Conservation (phyloP, 768 basidiomycete species). For the Lactarius trivialis region DNA sequence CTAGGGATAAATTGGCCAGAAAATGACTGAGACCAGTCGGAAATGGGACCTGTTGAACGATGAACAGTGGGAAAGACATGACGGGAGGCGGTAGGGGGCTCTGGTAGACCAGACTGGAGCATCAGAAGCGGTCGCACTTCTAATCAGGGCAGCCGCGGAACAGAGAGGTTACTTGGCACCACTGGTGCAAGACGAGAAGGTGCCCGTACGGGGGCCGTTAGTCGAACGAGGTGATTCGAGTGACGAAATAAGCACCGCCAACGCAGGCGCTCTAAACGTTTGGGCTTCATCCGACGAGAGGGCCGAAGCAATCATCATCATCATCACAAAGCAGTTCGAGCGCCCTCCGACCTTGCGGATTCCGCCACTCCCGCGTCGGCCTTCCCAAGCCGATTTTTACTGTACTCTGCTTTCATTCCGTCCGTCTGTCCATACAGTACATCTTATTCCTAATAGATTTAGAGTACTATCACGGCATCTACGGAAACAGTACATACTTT, state of each 20-base stretch:
- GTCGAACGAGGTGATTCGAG: background rate
- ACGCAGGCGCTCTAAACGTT: background rate
- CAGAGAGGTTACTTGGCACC: background rate
- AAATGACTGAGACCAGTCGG: constrained; percentile 11
- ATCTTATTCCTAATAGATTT: background rate
- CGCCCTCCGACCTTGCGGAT: background rate
- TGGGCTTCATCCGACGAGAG: constrained; percentile 7
- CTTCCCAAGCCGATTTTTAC: background rate
- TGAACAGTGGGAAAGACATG: background rate
- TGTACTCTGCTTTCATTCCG: background rate
- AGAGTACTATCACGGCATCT: background rate
- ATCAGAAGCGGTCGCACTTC: constrained; percentile 1
- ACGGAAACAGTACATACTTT: background rate
- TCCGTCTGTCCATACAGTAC: background rate
- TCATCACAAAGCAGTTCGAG: background rate
- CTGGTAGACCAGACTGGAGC: constrained; percentile 7
- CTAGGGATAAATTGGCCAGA: constrained; percentile 25
- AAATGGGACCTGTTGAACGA: background rate
- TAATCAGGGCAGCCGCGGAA: constrained; percentile 15
- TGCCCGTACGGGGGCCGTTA: constrained; percentile 14
- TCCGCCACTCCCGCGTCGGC: background rate
- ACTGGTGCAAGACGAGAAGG: constrained; percentile 4
- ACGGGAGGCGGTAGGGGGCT: constrained; percentile 10
- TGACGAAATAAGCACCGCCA: constrained; percentile 9
- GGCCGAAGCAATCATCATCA: constrained; percentile 6